Percentiles rank a stretch among this genome's conserved stretches.
Evolutionary conservation across 2,329 filamentous ascomycete species (phyloP).

Genomic region (Fusarium penzigii): DNA sequence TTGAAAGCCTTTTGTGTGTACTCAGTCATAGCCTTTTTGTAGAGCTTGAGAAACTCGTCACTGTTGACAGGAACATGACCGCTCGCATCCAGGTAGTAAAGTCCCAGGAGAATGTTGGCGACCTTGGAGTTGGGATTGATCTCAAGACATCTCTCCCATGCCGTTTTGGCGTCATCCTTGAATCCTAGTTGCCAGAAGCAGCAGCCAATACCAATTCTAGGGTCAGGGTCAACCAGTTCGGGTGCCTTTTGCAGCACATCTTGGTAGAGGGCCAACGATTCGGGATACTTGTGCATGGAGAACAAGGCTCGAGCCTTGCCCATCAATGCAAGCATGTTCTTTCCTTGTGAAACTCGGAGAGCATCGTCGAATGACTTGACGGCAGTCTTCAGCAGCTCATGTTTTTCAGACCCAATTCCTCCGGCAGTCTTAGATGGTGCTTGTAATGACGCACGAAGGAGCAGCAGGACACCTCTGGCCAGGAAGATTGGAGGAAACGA

Average conservation of each 20-base stretch:
- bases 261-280: slow-evolving; percentile 84
- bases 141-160: slow-evolving; percentile 87
- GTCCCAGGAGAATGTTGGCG: slow-evolving; percentile 84
- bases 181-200: slow-evolving; percentile 97
- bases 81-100: slow-evolving; percentile 87
- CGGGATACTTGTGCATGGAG: slow-evolving; percentile 81
- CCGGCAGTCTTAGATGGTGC: slow-evolving; percentile 69
- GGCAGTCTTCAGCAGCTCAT: slow-evolving; percentile 80
- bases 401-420: slow-evolving; percentile 69
- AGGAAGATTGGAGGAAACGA: slow-evolving; percentile 89
- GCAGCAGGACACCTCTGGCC: slow-evolving; percentile 83
- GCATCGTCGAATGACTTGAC: slow-evolving; percentile 95
- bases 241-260: slow-evolving; percentile 84
- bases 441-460: slow-evolving; percentile 84
- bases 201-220: slow-evolving; percentile 91
- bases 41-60: slow-evolving; percentile 79
- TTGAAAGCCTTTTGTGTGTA: slow-evolving; percentile 95
- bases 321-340: slow-evolving; percentile 89
- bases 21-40: slow-evolving; percentile 91
- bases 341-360: slow-evolving; percentile 76
- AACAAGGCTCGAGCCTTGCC: slow-evolving; percentile 87
- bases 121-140: slow-evolving; percentile 82
- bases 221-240: slow-evolving; percentile 87
- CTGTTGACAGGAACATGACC: slow-evolving; percentile 81
- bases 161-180: slow-evolving; percentile 86